Conservation (phyloP, 441 rosid genomes). For the Gossypium schwendimanii region DNA sequence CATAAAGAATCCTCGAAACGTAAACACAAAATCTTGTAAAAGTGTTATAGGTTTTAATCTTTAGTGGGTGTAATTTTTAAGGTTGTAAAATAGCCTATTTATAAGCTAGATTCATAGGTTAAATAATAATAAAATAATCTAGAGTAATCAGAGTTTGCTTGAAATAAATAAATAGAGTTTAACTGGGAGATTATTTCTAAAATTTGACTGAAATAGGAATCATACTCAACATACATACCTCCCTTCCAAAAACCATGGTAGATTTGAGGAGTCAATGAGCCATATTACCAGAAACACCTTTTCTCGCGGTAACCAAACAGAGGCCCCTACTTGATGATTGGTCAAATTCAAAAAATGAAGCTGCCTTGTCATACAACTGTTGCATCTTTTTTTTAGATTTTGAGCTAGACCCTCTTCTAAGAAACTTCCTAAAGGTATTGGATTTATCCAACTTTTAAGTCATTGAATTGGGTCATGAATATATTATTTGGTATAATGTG, state of each 20-base stretch:
- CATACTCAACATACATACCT: not conserved
- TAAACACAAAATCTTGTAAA: too few relatives aligned
- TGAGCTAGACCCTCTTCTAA: not conserved
- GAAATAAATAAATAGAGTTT: too few relatives aligned
- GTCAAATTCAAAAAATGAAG: not conserved
- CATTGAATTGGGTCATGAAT: not conserved
- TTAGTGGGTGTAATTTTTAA: too few relatives aligned
- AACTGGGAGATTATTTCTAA: too few relatives aligned
- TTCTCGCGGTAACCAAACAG: not conserved
- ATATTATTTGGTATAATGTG: not conserved
- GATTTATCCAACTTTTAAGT: not conserved
- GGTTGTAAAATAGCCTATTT: too few relatives aligned
- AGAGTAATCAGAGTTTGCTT: too few relatives aligned
- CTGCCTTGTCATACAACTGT: not conserved
- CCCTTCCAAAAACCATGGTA: not conserved
- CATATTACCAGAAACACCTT: constrained; percentile 18
- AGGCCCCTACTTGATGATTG: not conserved
- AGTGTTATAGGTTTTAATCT: too few relatives aligned
- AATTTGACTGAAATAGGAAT: too few relatives aligned
- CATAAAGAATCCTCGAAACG: too few relatives aligned
- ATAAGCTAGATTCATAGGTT: too few relatives aligned
- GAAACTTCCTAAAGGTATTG: not conserved
- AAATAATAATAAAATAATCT: too few relatives aligned
- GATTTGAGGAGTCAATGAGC: constrained; percentile 12
- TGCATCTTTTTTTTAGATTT: not conserved